Evolutionary conservation across 73 alveolate genomes (phyloP).

Genomic region (Paramecium caudatum): DNA sequence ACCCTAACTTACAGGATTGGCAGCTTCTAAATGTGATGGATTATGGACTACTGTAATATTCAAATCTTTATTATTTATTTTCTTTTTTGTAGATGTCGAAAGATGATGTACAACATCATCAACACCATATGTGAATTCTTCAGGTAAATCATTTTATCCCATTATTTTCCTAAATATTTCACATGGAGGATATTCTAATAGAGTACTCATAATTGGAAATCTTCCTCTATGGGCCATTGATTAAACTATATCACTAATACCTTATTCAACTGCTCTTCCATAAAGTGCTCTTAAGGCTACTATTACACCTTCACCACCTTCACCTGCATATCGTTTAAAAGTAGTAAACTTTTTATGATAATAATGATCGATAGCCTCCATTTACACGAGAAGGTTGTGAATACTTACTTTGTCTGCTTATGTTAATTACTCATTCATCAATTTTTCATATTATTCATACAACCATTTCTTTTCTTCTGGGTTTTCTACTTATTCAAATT

Average conservation of each 20-base stretch:
- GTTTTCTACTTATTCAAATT: constrained; percentile 84
- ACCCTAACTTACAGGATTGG: constrained; percentile 88
- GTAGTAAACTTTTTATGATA: constrained; percentile 84
- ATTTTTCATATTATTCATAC: constrained; percentile 83
- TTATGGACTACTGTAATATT: constrained; percentile 88
- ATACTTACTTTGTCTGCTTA: constrained; percentile 81
- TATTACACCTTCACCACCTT: constrained; percentile 86
- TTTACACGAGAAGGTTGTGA: constrained; percentile 71
- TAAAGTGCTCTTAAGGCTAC: constrained; percentile 82
- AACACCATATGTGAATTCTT: constrained; percentile 74
- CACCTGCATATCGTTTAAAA: constrained; percentile 89
- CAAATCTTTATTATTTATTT: constrained; percentile 76
- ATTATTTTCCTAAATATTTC: constrained; percentile 82
- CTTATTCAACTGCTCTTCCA: constrained; percentile 66
- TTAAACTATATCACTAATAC: constrained; percentile 80
- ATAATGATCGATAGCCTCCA: constrained; percentile 86
- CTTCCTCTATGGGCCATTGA: constrained; percentile 94
- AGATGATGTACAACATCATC: constrained; percentile 91
- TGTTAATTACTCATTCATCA: constrained; percentile 74
- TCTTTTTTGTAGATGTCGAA: constrained; percentile 78
- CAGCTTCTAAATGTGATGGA: constrained; percentile 92
- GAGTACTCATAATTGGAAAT: constrained; percentile 77
- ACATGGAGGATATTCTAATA: constrained; percentile 83
- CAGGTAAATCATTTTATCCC: constrained; percentile 86
- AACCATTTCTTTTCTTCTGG: constrained; percentile 89